Conservation (phyloP, 192 early-diverging fungal species). For the Obelidium mucronatum region DNA sequence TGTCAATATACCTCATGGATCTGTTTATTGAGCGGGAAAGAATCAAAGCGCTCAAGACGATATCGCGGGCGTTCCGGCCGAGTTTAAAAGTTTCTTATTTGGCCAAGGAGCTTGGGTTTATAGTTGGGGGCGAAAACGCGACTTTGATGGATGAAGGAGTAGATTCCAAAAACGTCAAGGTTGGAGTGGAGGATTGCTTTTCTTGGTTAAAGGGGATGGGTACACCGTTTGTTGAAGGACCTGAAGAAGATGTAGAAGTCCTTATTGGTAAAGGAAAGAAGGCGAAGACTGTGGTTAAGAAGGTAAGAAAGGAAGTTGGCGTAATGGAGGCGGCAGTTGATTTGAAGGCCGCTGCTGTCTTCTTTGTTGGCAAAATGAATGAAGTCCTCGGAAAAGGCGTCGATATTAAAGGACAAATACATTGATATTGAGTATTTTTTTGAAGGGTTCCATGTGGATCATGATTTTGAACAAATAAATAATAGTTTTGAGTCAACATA, state of each 20-base stretch:
- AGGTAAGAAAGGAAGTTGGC: conserved; percentile 13
- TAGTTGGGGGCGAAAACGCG: conserved; percentile 26
- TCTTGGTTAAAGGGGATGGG: conserved; percentile 37
- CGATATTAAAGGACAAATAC: conserved; percentile 59
- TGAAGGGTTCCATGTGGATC: too few species aligned
- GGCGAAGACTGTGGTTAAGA: conserved; percentile 14
- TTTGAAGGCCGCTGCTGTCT: conserved; percentile 34
- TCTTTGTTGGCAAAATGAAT: conserved; percentile 35
- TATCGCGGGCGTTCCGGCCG: conserved; percentile 84
- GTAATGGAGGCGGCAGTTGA: conserved; percentile 35
- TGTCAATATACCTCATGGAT: conserved; percentile 92
- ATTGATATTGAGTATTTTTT: background rate
- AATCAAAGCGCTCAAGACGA: conserved; percentile 72
- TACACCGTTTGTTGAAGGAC: conserved; percentile 25
- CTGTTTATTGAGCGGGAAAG: conserved; percentile 91
- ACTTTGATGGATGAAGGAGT: conserved; percentile 17
- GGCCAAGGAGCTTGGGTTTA: conserved; percentile 73
- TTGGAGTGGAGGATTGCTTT: conserved; percentile 30
- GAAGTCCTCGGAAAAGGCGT: conserved; percentile 47
- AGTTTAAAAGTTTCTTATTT: conserved; percentile 65
- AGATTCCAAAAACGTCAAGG: background rate
- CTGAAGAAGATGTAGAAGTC: conserved; percentile 3
- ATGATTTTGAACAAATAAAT: too few species aligned
- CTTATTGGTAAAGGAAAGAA: conserved; percentile 16
- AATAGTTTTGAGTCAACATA: background rate